phyloP scores from a whole-genome alignment of 169 alveolate genomes.

The Fabrea salina region DNA sequence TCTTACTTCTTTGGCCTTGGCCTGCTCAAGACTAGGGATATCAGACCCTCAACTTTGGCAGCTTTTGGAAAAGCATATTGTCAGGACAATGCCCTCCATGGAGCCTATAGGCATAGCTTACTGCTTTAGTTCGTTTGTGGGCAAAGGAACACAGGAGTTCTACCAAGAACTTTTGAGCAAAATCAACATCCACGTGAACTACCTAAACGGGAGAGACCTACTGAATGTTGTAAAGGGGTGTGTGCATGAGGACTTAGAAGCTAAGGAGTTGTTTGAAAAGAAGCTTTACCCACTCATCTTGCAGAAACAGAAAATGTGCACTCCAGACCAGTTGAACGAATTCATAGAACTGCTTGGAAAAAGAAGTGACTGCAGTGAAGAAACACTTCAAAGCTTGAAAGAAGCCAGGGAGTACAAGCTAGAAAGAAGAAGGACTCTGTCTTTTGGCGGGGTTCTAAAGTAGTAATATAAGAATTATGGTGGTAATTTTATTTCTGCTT shows the following conservation, averaged over 20 bases:
- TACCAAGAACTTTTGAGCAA: not conserved
- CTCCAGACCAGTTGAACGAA: not conserved
- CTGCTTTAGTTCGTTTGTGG: slow-evolving; percentile 8
- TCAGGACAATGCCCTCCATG: not conserved
- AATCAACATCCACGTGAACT: not conserved
- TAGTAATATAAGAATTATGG: too few species aligned
- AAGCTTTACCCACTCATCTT: not conserved
- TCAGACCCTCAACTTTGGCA: slow-evolving; percentile 3
- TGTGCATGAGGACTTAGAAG: not conserved
- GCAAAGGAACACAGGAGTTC: not conserved
- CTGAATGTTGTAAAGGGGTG: not conserved
- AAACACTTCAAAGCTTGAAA: not conserved
- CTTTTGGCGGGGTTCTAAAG: not conserved
- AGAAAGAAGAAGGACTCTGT: not conserved
- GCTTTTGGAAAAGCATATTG: not conserved
- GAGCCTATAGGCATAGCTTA: slow-evolving; percentile 30
- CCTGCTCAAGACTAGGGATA: not conserved
- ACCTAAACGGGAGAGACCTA: not conserved
- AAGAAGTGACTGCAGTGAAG: not conserved
- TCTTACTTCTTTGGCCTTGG: slow-evolving; percentile 14
- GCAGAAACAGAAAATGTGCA: not conserved
- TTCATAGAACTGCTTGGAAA: not conserved
- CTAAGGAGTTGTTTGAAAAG: not conserved
- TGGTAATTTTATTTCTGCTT: too few species aligned
- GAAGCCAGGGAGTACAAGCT: not conserved